Evolutionary conservation across 805 yeast genomes (phyloP).

Genomic region (Jamesozyma piceae): DNA sequence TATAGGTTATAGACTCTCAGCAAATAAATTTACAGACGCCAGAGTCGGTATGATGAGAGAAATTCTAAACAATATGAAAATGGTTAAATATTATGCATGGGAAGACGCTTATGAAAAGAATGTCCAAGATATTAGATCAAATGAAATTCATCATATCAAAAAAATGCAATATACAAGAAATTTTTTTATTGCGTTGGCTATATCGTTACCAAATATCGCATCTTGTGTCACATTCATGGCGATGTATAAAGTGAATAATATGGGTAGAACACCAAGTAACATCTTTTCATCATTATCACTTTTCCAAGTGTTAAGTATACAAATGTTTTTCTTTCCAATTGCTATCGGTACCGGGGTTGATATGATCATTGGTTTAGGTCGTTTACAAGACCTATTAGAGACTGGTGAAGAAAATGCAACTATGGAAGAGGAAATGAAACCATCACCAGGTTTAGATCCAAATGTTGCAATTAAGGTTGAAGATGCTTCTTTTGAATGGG

Average conservation of each 20-base stretch:
- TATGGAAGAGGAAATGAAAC: slow-evolving; percentile 9
- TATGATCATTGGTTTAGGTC: slow-evolving; percentile 50
- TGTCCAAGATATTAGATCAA: slow-evolving; percentile 45
- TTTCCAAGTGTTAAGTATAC: slow-evolving; percentile 52
- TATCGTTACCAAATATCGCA: slow-evolving; percentile 59
- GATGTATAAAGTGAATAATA: slow-evolving; percentile 36
- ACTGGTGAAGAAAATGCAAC: slow-evolving; percentile 32
- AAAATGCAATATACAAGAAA: slow-evolving; percentile 60
- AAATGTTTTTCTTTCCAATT: slow-evolving; percentile 60
- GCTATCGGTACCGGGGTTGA: slow-evolving; percentile 62
- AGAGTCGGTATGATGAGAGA: slow-evolving; percentile 75
- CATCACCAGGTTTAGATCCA: slow-evolving; percentile 14
- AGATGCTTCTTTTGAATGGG: slow-evolving; percentile 64
- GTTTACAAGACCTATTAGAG: slow-evolving; percentile 47
- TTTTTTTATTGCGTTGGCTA: slow-evolving; percentile 52
- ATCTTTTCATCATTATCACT: slow-evolving; percentile 64
- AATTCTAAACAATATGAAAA: slow-evolving; percentile 64
- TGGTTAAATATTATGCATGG: slow-evolving; percentile 88
- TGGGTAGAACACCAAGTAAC: slow-evolving; percentile 43
- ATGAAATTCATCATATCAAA: slow-evolving; percentile 55
- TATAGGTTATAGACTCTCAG: slow-evolving; percentile 45
- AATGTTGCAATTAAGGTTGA: slow-evolving; percentile 40
- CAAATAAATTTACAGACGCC: slow-evolving; percentile 59
- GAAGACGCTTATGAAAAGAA: slow-evolving; percentile 63
- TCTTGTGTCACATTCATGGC: slow-evolving; percentile 53